Evolutionary conservation across 1,284 basidiomycete genomes (phyloP), one percentile per base, ranked within the genome.

Genomic region (Fomitiporia mediterranea): DNA sequence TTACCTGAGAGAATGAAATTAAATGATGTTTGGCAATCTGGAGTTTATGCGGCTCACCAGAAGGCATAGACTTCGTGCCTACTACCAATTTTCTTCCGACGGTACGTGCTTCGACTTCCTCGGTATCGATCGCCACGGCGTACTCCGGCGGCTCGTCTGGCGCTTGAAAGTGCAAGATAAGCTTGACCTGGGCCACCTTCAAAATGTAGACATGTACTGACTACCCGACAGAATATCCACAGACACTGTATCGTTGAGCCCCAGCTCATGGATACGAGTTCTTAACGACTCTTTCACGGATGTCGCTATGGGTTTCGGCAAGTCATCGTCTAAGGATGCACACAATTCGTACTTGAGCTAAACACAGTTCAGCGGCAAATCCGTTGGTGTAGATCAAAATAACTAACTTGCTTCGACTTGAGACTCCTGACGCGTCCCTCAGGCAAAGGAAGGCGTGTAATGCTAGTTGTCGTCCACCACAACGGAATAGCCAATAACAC

Each of bases 381-480:
- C 27, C 28, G 42, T 34, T 1, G 17, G 17, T 17, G 21, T 9
- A 19, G 21, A 21, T 8, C 53, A 51, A 15, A 35, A 11, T 17
- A 34, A 44, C 53, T 53, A 47, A 70, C 70, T 63, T 70, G 59
- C 60, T 66, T 76, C 42, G 72, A 69, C 23, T 76, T 69, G 64
- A 82, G 78, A n/a, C 73, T 72, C 40, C 71, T 69, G 28, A 94
- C 84, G 37, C 80, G 78, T 53, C 71, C 69, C n/a, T 76, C 74
- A 2, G 93, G 91, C 15, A 96, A 72, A 0, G 85, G 74, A 13
- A 89, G 77, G 28, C 92, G 80, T 67, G 92, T 80, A 38, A 96
- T 94, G 60, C 87, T 89, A 2, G 94, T 96, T 21, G 89, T 86
- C 46, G 75, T 77, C 91, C 90, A 96, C 94, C 94, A 97, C 44